Percentiles rank a stretch among this genome's conserved stretches.
phyloP scores from a whole-genome alignment of 192 early-diverging fungal genomes.

The Backusella liffmaniae region DNA sequence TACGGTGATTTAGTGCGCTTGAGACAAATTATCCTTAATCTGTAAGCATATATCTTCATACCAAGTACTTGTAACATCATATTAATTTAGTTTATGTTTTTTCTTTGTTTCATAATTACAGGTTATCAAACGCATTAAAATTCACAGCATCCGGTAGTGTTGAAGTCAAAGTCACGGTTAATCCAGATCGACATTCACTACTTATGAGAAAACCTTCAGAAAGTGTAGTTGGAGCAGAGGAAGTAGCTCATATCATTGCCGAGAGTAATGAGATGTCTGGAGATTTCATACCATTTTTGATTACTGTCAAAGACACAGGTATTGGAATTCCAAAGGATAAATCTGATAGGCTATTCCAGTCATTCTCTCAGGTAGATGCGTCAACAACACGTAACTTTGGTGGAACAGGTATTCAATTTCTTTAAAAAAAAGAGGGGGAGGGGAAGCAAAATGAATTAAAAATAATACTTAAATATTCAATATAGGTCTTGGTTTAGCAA shows the following conservation, averaged over 20 bases:
- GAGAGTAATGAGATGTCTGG: neutral
- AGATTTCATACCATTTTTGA: neutral
- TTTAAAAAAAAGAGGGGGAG: neutral
- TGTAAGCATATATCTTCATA: conserved; percentile 21
- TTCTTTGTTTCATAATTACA: neutral
- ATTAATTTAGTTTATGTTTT: neutral
- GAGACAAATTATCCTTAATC: conserved; percentile 52
- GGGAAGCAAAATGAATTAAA: neutral
- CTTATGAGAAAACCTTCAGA: neutral
- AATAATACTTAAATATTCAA: neutral
- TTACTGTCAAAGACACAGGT: conserved; percentile 39
- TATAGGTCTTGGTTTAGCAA: conserved; percentile 61
- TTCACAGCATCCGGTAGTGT: conserved; percentile 46
- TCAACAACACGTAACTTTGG: conserved; percentile 54
- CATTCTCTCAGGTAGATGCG: conserved; percentile 65
- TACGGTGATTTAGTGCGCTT: conserved; percentile 53
- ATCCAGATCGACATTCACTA: neutral
- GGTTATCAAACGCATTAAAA: conserved; percentile 55
- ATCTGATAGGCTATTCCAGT: conserved; percentile 53
- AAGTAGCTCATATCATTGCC: neutral
- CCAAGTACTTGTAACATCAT: neutral
- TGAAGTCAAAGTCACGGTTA: conserved; percentile 24
- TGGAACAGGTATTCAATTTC: conserved; percentile 40
- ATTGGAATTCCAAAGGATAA: conserved; percentile 45
- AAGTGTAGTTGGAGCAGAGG: neutral